These are phyloP conservation scores for Neonectria hederae DNA, from an alignment of 2,329 filamentous ascomycete species.

Conservation along the genomic window DNA sequence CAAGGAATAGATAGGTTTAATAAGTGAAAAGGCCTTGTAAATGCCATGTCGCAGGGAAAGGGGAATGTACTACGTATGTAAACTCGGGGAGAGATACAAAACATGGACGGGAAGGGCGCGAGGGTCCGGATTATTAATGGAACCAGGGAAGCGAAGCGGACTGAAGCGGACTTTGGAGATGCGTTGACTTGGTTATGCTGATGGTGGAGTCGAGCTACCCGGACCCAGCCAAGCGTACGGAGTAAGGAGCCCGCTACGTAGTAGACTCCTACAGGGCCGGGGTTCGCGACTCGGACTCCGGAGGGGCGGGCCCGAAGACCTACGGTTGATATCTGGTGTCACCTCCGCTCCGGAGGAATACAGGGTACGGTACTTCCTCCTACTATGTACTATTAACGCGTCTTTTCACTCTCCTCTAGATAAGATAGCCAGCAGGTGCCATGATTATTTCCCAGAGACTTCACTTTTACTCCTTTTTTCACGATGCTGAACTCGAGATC, in stretches of 20 bases:
- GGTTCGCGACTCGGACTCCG: constrained; percentile 16
- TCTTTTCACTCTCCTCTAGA: background rate
- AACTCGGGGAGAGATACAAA: background rate
- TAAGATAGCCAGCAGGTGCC: background rate
- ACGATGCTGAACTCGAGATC: background rate
- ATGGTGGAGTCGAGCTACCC: constrained; percentile 15
- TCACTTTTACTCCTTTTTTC: background rate
- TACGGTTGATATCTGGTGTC: background rate
- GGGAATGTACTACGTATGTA: background rate
- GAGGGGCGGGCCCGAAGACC: background rate
- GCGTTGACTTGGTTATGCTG: constrained; percentile 3
- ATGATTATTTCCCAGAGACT: background rate
- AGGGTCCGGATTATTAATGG: constrained; percentile 19
- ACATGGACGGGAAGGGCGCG: background rate
- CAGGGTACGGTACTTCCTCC: too few species aligned
- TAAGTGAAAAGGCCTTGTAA: background rate
- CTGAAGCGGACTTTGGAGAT: constrained; percentile 15
- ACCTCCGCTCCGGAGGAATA: background rate
- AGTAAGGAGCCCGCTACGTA: background rate
- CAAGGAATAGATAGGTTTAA: background rate
- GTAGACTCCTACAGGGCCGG: background rate
- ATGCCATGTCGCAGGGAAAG: background rate
- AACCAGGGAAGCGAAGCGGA: background rate
- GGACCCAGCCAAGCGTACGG: constrained; percentile 7
- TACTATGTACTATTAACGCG: too few species aligned